Percentiles rank a stretch among this genome's conserved stretches.
Conservation (phyloP, 2,329 filamentous ascomycete species). For the Arthrocladium fulminans region DNA sequence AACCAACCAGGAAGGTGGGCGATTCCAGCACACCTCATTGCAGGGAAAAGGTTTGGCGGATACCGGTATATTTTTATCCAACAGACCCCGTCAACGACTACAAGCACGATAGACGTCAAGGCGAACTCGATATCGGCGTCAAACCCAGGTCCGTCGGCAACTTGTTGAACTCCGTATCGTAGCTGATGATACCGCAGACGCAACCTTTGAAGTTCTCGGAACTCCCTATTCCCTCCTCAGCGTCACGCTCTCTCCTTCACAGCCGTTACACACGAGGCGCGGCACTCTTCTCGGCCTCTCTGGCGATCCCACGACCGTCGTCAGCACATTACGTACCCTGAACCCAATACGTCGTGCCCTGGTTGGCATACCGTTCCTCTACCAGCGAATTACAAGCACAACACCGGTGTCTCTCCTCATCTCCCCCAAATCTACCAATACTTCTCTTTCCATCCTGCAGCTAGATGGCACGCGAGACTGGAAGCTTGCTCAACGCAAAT, state of each 20-base stretch:
- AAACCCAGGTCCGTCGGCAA: slow-evolving; percentile 31
- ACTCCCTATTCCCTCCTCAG: slow-evolving; percentile 89
- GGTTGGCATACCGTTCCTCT: slow-evolving; percentile 80
- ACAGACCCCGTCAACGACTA: slow-evolving; percentile 33
- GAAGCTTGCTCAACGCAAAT: slow-evolving; percentile 81
- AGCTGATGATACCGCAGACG: slow-evolving; percentile 51
- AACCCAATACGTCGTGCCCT: slow-evolving; percentile 71
- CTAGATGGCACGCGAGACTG: slow-evolving; percentile 92
- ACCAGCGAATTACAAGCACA: slow-evolving; percentile 64
- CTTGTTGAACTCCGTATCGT: not conserved
- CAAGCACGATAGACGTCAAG: slow-evolving; percentile 27
- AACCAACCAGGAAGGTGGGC: slow-evolving; percentile 18
- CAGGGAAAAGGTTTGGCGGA: slow-evolving; percentile 20
- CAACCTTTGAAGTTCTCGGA: slow-evolving; percentile 86
- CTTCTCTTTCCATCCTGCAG: slow-evolving; percentile 78
- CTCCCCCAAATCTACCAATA: slow-evolving; percentile 74
- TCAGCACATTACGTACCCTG: slow-evolving; percentile 81
- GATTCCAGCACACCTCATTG: slow-evolving; percentile 21
- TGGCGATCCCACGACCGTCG: slow-evolving; percentile 74
- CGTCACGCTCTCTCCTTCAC: slow-evolving; percentile 83
- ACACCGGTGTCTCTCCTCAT: slow-evolving; percentile 82
- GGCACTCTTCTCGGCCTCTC: slow-evolving; percentile 85
- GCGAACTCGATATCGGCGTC: slow-evolving; percentile 34
- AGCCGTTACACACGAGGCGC: slow-evolving; percentile 83
- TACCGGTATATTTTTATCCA: slow-evolving; percentile 37